Evolutionary conservation across 495 filamentous ascomycete species (phyloP).

Genomic region (Talaromyces ruber): DNA sequence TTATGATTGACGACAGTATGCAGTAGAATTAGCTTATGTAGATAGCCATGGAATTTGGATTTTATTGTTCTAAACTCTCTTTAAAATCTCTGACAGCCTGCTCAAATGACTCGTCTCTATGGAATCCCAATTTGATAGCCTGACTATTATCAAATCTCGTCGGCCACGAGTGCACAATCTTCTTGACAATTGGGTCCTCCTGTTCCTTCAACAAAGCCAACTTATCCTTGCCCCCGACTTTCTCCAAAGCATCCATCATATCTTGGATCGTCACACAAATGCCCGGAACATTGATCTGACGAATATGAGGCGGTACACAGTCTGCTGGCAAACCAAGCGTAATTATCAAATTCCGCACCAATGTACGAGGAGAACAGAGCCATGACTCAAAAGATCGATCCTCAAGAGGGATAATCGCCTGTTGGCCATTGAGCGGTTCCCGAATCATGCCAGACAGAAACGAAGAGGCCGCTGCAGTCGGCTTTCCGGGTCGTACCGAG

Average conservation of each 20-base stretch:
- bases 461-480: conserved; percentile 58
- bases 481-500: conserved; percentile 58
- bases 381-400: conserved; percentile 54
- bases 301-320: conserved; percentile 42
- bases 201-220: conserved; percentile 50
- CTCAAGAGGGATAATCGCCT: conserved; percentile 53
- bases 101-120: conserved; percentile 47
- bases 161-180: conserved; percentile 62
- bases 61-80: conserved; percentile 11
- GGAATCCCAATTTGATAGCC: conserved; percentile 49
- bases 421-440: conserved; percentile 48
- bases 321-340: conserved; percentile 44
- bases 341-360: conserved; percentile 57
- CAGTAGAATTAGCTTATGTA: background rate
- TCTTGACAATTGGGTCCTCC: conserved; percentile 48
- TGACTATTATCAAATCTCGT: conserved; percentile 54
- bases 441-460: conserved; percentile 65
- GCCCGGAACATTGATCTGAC: conserved; percentile 63
- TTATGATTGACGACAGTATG: background rate
- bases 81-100: conserved; percentile 47
- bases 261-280: conserved; percentile 60
- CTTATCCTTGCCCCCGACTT: conserved; percentile 58
- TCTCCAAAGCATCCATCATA: conserved; percentile 61
- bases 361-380: conserved; percentile 51
- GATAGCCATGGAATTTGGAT: background rate